Evolutionary conservation across 2,329 filamentous ascomycete genomes (phyloP).

Genomic region (Aspergillus caelatus): DNA sequence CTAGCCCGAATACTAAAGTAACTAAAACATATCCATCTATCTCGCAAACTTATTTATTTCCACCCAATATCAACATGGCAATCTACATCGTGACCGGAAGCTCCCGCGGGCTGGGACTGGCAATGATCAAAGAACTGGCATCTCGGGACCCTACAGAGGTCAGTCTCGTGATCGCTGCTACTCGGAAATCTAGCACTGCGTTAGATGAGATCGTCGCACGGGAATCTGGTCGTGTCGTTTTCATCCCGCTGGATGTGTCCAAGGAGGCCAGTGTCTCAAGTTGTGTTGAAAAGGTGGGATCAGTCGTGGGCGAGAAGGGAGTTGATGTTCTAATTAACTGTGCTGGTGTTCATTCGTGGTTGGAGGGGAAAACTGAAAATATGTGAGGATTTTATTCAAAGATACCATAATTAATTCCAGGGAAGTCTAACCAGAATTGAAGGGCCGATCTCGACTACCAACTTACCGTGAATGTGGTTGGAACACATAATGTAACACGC

Average conservation of each 20-base stretch:
- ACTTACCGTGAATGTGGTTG: slow-evolving; percentile 10
- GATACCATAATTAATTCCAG: not conserved
- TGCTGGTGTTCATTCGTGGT: slow-evolving; percentile 29
- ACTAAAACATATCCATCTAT: not conserved
- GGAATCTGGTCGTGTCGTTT: slow-evolving; percentile 31
- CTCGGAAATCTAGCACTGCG: slow-evolving; percentile 11
- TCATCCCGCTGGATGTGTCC: slow-evolving; percentile 40
- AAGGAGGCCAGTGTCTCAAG: slow-evolving; percentile 31
- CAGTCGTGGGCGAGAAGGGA: slow-evolving; percentile 31
- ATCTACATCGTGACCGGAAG: slow-evolving; percentile 22
- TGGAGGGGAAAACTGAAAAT: not conserved
- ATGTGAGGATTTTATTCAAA: not conserved
- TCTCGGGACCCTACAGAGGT: not conserved
- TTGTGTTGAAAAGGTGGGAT: slow-evolving; percentile 32
- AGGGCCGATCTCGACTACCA: slow-evolving; percentile 13
- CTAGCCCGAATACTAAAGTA: not conserved
- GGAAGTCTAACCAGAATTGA: not conserved
- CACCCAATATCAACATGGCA: not conserved
- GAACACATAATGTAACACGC: slow-evolving; percentile 11
- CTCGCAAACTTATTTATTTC: not conserved
- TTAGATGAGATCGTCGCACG: slow-evolving; percentile 34
- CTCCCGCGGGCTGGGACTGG: slow-evolving; percentile 32
- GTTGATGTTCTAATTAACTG: slow-evolving; percentile 49
- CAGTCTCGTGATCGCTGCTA: slow-evolving; percentile 12
- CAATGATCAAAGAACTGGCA: slow-evolving; percentile 23